Evolutionary conservation across 169 alveolate genomes (phyloP), one percentile per base, ranked within the genome.

Genomic region (Babesia caballi): DNA sequence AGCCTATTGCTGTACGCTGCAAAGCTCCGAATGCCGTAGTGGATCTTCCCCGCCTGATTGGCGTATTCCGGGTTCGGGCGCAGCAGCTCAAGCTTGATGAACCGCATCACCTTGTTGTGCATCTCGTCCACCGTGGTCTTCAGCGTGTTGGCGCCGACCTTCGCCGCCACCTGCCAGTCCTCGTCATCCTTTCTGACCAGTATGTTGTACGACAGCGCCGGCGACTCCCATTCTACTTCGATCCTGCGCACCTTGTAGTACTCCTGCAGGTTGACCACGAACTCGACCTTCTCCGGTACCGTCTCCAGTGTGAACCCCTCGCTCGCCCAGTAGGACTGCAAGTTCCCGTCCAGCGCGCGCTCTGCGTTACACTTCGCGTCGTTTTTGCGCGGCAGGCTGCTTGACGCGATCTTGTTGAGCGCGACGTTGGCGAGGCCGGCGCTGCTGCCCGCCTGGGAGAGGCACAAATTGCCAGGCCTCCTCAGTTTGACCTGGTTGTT

Each of bases 361-460:
- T 75, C 91, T 6, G 94, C 74, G 27, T 84, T 68, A 71, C 47
- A 85, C 38, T 74, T 61, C 32, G 84, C 82, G 67, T 87, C 92
- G 44, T 86, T 83, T 17, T 81, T 61, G 33, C 91, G 81, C 28
- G 93, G 61, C 44, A 74, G 70, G 36, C 89, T 90, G 70, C 93
- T 85, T 28, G 77, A 83, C 40, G 92, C 86, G 30, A 80, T 85
- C 50, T 90, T 73, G 47, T 85, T 74, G 27, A 85, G 69, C 6
- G 96, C 94, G n/a, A 93, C 95, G 69, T 92, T 91, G 46, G 84
- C 87, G 53, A 81, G 60, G 14, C 97, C 97, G 11, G 96, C 96
- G 54, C 88, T 78, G 19, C 90, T 60, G 4, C 95, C 96, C 59
- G 66, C 63, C 66, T 92, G 97, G 30, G 95, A 83, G 30, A 93